Evolutionary conservation across 495 filamentous ascomycete species (phyloP), one percentile per base, ranked within the genome.

Genomic region (Aspergillus wentii): DNA sequence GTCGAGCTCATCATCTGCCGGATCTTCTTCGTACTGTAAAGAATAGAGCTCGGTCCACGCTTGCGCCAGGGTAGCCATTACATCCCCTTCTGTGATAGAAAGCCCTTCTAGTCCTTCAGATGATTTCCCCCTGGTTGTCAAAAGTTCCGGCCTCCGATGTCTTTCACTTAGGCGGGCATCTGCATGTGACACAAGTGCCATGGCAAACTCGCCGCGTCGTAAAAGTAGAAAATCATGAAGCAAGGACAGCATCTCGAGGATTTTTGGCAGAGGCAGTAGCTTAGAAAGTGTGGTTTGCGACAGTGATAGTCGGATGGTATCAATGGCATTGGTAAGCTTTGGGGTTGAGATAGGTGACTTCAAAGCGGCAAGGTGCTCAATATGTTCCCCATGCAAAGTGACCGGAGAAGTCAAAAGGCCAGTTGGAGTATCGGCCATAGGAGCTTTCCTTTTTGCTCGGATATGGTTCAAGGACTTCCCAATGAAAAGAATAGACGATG

Each of bases 171-270:
- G 74, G 41, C 79, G 80, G 23, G 83, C 74, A 46, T 94, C 85
- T 7, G 89, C 88, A 66, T 95, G 85, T 21, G 81, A 74, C 1
- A 92, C 85, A 14, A 98, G 66, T 8, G 85, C 79, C 44, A 91
- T 76, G 5, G 87, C 88, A 59, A 98, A 98, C 54, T 96, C 92
- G 8, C 92, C 91, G 13, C 85, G 75, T 8, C 85, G 78, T 8
- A 98, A 76, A 8, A 98, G 72, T 48, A 95, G 85, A 56, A 94
- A 96, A 33, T 91, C 79, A 37, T 88, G 77, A 0, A 95, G 75
- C 16, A 95, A 65, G 29, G 76, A 69, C 8, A 98, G 69, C 26
- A 84, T 76, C 41, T 94, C 82, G 3, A 90, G 61, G 15, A 95
- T 85, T 37, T 79, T 82, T 4, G 74, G 70, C 17, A 86, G 59